A percentile compares a stretch with the other conserved stretches of the same genome.
These are phyloP conservation scores for Vaccinium myrtillus DNA, from an alignment of 148 eudicot genomes.

Conservation along the genomic window DNA sequence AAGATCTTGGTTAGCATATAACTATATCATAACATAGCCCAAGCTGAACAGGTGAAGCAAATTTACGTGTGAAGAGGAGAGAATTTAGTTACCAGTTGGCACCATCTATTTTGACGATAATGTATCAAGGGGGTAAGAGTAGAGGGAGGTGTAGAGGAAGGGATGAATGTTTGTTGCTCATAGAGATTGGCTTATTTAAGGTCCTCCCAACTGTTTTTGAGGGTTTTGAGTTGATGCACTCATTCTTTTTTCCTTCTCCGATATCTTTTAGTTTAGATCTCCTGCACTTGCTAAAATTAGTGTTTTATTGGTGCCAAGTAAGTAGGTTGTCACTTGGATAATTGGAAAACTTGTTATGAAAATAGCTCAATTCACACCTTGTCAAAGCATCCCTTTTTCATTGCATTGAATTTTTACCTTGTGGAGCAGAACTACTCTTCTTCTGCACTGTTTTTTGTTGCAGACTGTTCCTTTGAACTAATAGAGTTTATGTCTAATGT, in stretches of 20 bases:
- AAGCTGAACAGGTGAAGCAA: background rate
- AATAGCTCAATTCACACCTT: background rate
- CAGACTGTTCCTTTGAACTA: background rate
- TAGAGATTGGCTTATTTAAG: background rate
- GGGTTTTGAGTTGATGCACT: background rate
- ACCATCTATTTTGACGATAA: background rate
- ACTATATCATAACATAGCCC: background rate
- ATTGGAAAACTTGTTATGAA: background rate
- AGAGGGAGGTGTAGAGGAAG: background rate
- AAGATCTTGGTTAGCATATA: background rate
- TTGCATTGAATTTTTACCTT: background rate
- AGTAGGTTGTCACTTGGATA: background rate
- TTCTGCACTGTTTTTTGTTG: constrained; percentile 6
- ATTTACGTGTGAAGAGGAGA: background rate
- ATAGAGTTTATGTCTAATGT: background rate
- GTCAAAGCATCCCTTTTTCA: background rate
- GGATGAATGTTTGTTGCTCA: background rate
- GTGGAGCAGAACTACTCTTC: constrained; percentile 1
- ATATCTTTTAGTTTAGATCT: background rate
- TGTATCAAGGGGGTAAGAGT: background rate
- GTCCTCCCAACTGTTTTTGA: background rate
- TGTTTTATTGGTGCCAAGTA: background rate
- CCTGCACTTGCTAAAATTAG: background rate
- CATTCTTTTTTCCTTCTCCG: background rate
- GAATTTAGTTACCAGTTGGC: background rate